phyloP scores from a whole-genome alignment of 2,329 filamentous ascomycete genomes.

The Claviceps arundinis region DNA sequence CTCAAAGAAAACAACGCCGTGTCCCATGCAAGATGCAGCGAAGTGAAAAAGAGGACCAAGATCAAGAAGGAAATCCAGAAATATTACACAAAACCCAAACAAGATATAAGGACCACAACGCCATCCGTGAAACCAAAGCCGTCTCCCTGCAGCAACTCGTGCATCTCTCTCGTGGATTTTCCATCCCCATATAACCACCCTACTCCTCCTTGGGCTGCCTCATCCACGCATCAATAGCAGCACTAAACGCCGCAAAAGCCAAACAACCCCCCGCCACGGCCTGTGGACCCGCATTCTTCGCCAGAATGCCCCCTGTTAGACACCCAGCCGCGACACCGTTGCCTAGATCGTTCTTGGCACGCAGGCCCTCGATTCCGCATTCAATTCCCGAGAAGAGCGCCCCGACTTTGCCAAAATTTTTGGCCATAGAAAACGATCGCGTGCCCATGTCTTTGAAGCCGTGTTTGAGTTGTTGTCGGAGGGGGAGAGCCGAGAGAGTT shows the following conservation, averaged over 20 bases:
- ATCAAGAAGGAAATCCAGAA: background rate
- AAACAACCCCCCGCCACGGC: conserved; percentile 78
- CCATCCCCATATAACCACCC: background rate
- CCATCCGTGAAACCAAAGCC: background rate
- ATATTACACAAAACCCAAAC: too few relatives aligned
- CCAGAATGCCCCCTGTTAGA: conserved; percentile 79
- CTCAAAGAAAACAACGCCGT: background rate
- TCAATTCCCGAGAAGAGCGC: conserved; percentile 86
- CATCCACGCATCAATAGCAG: conserved; percentile 89
- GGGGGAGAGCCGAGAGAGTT: conserved; percentile 50
- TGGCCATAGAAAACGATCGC: conserved; percentile 69
- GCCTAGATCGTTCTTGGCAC: conserved; percentile 84
- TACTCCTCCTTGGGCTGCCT: conserved; percentile 55
- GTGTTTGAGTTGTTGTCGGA: conserved; percentile 67
- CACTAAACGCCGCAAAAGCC: conserved; percentile 85
- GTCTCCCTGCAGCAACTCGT: background rate
- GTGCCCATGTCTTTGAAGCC: conserved; percentile 94
- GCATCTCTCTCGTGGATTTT: background rate
- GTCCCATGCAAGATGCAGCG: background rate
- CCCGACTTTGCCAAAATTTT: conserved; percentile 91
- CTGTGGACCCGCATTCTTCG: conserved; percentile 76
- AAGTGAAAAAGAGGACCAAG: too few relatives aligned
- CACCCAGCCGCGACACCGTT: conserved; percentile 86
- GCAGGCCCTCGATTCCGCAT: conserved; percentile 83
- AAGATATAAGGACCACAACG: background rate